Percentiles rank a stretch among this genome's conserved stretches.
These are phyloP conservation scores for Syzygium jambos DNA, from an alignment of 345 rosid species.

Conservation along the genomic window DNA sequence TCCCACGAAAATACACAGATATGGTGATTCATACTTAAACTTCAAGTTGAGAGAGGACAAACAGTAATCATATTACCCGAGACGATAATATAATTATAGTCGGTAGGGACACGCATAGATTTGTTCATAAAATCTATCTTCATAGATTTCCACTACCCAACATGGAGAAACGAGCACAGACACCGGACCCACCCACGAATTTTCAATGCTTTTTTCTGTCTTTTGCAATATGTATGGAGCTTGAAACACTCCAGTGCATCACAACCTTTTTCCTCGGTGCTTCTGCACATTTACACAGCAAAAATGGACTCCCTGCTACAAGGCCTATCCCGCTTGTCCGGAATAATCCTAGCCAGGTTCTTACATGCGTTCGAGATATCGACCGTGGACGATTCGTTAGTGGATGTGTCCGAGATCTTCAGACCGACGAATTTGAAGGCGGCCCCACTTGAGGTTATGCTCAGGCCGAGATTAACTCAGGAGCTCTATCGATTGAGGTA, in stretches of 20 bases:
- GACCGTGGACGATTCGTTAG: background rate
- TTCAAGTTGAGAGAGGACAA: background rate
- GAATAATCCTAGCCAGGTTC: constrained; percentile 9
- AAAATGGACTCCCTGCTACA: background rate
- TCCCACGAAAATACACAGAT: background rate
- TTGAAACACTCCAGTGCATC: background rate
- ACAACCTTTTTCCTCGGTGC: background rate
- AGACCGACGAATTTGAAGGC: constrained; percentile 3
- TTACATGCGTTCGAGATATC: constrained; percentile 23
- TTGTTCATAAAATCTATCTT: background rate
- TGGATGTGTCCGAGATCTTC: constrained; percentile 10
- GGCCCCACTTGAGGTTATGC: constrained; percentile 8
- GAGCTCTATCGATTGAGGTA: background rate
- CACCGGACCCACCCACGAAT: background rate
- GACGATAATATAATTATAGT: background rate
- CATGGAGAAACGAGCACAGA: background rate
- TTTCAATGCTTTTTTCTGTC: no score
- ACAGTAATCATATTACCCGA: background rate
- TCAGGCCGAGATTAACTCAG: background rate
- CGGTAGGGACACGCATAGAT: no score
- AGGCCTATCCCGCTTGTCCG: no score
- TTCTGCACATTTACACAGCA: background rate
- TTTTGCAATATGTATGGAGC: no score
- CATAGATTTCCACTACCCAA: background rate
- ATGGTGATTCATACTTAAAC: background rate